Base-by-base conservation (phyloP, 2,329 filamentous ascomycete genomes). In the Colletotrichum phormii region DNA sequence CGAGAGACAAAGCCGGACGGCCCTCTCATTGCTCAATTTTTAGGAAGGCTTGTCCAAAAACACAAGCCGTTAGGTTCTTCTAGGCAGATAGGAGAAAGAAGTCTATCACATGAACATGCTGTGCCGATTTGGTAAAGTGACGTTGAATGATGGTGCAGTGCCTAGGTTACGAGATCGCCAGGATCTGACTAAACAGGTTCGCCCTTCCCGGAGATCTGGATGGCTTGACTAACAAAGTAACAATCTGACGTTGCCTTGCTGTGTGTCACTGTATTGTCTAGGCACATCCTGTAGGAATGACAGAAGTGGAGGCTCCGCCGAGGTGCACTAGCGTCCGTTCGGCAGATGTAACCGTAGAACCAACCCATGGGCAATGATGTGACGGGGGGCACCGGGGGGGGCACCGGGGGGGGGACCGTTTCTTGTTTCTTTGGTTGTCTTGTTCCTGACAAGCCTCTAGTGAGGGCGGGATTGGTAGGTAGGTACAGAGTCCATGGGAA, bases 21-120 rank as follows among this genome's bases (percentile, higher is more conserved):
- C 66, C 58, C 42, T 33, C 58, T 65, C 7, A 33, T 61, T 72
- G 60, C 59, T 72, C 53, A 62, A 57, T 58, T 70, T 69, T 70
- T 69, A 49, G 66, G 46, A 70, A 72, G 65, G 59, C 65, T 70
- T 64, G 24, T 59, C 49, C 60, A 70, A 26, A 55, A 33, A 59
- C 51, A 63, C 31, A 51, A 65, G 60, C 49, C 55, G 57, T 49
- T n/a, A 37, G 42, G 53, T 64, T 24, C 49, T 37, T 53, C 55
- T 71, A 62, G 53, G 24, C 63, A 71, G 71, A 60, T 65, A 61
- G 60, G 29, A 51, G 37, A 63, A 55, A 73, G 35, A 72, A 64
- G 58, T 64, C 49, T 51, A 64, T 51, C 53, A 72, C 18, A 26
- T 57, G 29, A 15, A 35, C 29, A 35, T 63, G 31, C 35, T 46